These are phyloP conservation scores for Saraca asoca DNA, from an alignment of 331 rosid genomes.

Conservation along the genomic window DNA sequence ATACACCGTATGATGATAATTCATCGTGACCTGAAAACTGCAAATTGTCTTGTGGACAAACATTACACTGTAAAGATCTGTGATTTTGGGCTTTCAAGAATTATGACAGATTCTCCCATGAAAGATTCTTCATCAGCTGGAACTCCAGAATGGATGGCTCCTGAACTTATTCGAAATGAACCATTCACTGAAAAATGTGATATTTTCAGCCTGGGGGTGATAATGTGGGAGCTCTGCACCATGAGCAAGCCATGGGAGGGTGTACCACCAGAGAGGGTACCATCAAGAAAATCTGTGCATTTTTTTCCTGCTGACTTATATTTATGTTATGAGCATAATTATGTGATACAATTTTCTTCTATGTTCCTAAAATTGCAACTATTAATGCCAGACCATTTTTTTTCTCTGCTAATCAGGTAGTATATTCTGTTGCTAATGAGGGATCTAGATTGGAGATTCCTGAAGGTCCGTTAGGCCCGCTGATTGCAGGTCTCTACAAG, in stretches of 20 bases:
- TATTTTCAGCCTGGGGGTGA: constrained; percentile 91
- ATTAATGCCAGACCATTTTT: constrained; percentile 1
- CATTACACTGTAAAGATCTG: constrained; percentile 93
- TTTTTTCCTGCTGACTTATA: neutral
- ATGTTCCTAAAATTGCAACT: neutral
- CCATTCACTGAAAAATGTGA: constrained; percentile 96
- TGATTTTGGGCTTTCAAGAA: constrained; percentile 96
- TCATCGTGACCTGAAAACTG: constrained; percentile 95
- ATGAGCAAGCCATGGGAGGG: constrained; percentile 96
- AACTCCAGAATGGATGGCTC: constrained; percentile 99
- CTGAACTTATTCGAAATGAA: constrained; percentile 92
- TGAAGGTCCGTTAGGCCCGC: constrained; percentile 87
- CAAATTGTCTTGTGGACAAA: constrained; percentile 95
- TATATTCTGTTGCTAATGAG: constrained; percentile 81
- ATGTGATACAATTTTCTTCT: neutral
- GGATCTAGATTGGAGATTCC: constrained; percentile 93
- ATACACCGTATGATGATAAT: constrained; percentile 95
- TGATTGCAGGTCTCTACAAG: constrained; percentile 66
- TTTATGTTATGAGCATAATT: neutral
- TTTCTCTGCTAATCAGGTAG: constrained; percentile 64
- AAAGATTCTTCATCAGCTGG: constrained; percentile 84
- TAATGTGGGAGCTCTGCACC: constrained; percentile 97
- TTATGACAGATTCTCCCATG: constrained; percentile 61
- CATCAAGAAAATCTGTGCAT: constrained; percentile 7
- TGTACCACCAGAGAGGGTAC: constrained; percentile 84